Conservation (phyloP, 768 basidiomycete species). For the Dioszegia aurantiaca region DNA sequence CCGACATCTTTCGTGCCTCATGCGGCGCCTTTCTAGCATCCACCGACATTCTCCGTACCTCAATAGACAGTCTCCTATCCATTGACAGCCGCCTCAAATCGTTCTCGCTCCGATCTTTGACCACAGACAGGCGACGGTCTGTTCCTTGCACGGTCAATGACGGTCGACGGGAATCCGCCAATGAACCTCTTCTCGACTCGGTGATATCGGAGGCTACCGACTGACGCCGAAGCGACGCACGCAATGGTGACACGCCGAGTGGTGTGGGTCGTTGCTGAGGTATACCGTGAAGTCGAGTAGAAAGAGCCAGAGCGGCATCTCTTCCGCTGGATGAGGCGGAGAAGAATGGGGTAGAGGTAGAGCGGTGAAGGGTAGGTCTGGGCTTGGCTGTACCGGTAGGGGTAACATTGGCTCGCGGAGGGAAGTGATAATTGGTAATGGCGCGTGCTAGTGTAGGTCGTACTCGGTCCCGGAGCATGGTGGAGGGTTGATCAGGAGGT, state of each 20-base stretch:
- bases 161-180: conserved; percentile 5
- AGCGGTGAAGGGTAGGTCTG: conserved; percentile 27
- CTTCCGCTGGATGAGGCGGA: conserved; percentile 8
- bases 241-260: conserved; percentile 33
- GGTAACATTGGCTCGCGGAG: conserved; percentile 17
- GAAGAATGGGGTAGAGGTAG: conserved; percentile 30
- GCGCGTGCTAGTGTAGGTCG: conserved; percentile 22
- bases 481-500: conserved; percentile 24
- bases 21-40: neutral
- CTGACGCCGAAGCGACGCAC: conserved; percentile 29
- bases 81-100: conserved; percentile 4
- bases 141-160: neutral
- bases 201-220: conserved; percentile 31
- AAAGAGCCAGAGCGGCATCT: conserved; percentile 13
- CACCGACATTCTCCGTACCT: conserved; percentile 3
- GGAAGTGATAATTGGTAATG: conserved; percentile 29
- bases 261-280: conserved; percentile 27
- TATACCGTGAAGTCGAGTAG: conserved; percentile 18
- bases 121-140: conserved; percentile 4
- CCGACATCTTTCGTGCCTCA: neutral
- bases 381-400: conserved; percentile 34
- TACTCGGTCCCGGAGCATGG: conserved; percentile 17
- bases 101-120: neutral
- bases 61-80: conserved; percentile 3
- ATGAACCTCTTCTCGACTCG: conserved; percentile 18